Evolutionary conservation across 2,329 filamentous ascomycete genomes (phyloP).

Genomic region (Shiraia bambusicola): DNA sequence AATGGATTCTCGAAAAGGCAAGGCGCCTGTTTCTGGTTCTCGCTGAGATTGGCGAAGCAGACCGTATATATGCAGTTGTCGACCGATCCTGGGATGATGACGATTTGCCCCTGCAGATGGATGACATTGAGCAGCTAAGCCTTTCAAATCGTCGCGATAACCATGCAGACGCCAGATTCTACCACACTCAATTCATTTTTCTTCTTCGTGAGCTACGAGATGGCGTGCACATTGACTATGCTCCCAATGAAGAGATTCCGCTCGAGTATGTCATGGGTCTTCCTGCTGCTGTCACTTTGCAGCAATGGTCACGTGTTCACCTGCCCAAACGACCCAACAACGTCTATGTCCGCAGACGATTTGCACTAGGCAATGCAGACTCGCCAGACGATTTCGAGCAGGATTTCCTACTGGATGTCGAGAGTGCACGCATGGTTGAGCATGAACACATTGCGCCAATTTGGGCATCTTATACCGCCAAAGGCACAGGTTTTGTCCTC

Average conservation of each 20-base stretch:
- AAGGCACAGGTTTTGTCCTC: conserved; percentile 64
- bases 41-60: conserved; percentile 67
- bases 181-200: conserved; percentile 69
- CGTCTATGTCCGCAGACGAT: conserved; percentile 59
- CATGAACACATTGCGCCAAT: conserved; percentile 71
- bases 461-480: conserved; percentile 69
- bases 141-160: conserved; percentile 62
- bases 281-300: conserved; percentile 49
- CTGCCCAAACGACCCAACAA: conserved; percentile 63
- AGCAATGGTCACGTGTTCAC: conserved; percentile 61
- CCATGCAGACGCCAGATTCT: conserved; percentile 68
- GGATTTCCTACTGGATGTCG: conserved; percentile 63
- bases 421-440: conserved; percentile 58
- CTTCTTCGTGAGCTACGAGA: conserved; percentile 64
- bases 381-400: conserved; percentile 32
- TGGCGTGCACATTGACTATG: conserved; percentile 64
- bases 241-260: conserved; percentile 68
- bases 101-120: conserved; percentile 68
- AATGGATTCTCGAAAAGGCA: conserved; percentile 72
- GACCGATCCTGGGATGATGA: conserved; percentile 77
- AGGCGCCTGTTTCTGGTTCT: conserved; percentile 71
- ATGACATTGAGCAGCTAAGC: conserved; percentile 64
- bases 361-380: conserved; percentile 52
- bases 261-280: conserved; percentile 66
- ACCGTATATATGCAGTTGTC: conserved; percentile 73